Conservation (phyloP, 306 rosid species). For the Dicorynia guianensis region DNA sequence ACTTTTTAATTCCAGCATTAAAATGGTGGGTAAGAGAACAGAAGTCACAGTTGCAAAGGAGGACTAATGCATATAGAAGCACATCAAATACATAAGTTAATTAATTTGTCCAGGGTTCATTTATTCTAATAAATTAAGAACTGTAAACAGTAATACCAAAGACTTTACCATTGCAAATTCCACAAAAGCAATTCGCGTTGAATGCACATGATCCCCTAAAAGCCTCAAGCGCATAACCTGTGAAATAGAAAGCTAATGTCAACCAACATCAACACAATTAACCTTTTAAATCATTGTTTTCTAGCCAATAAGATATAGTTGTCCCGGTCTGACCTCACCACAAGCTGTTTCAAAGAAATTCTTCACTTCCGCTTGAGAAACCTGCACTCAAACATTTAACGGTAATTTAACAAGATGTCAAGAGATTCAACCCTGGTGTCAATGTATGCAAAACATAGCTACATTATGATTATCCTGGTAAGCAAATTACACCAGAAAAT, state of each 20-base stretch:
- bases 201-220: constrained; percentile 95
- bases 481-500: not conserved
- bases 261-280: not conserved
- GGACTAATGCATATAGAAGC: constrained; percentile 13
- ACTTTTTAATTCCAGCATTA: constrained; percentile 5
- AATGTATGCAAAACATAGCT: not conserved
- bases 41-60: constrained; percentile 1
- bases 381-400: constrained; percentile 49
- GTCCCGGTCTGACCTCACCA: constrained; percentile 75
- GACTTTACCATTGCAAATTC: constrained; percentile 76
- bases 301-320: constrained; percentile 17
- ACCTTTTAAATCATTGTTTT: constrained; percentile 27
- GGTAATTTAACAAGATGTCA: constrained; percentile 10
- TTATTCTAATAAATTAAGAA: constrained; percentile 23
- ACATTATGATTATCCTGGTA: not conserved
- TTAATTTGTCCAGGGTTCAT: not conserved
- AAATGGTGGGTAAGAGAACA: no score
- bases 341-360: constrained; percentile 89
- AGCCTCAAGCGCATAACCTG: constrained; percentile 97
- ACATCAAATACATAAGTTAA: not conserved
- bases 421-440: constrained; percentile 25
- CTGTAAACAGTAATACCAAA: not conserved
- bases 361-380: constrained; percentile 95
- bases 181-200: constrained; percentile 98
- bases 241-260: constrained; percentile 22